A percentile compares a stretch with the other conserved stretches of the same genome.
Evolutionary conservation across 257 asterid genomes (phyloP).

Genomic region (Salvia miltiorrhiza): DNA sequence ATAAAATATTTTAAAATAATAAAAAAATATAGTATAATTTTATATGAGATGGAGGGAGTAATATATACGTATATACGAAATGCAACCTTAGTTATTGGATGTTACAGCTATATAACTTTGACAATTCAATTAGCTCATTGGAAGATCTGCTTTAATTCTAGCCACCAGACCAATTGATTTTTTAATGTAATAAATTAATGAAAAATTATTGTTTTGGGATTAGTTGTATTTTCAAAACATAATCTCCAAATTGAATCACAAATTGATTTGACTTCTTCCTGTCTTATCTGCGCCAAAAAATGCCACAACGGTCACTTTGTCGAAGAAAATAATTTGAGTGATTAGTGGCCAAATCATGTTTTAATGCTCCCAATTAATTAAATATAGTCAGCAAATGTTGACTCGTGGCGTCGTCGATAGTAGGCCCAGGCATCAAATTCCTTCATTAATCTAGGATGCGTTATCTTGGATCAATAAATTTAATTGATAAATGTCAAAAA

Average conservation of each 20-base stretch:
- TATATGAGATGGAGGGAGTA: too few relatives aligned
- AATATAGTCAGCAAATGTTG: slow-evolving; percentile 5
- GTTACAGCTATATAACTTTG: neutral
- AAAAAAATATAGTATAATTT: too few relatives aligned
- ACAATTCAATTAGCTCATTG: neutral
- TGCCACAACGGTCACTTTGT: slow-evolving; percentile 18
- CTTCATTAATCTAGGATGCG: neutral
- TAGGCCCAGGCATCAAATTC: too few relatives aligned
- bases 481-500: too few relatives aligned
- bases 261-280: neutral
- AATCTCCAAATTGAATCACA: neutral
- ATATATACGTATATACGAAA: too few relatives aligned
- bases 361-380: neutral
- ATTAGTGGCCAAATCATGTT: neutral
- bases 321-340: neutral
- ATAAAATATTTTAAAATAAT: too few relatives aligned
- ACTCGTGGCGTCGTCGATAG: neutral
- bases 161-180: neutral
- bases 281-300: neutral
- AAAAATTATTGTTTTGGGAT: neutral
- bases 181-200: neutral
- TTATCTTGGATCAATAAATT: neutral
- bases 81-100: too few relatives aligned
- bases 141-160: neutral
- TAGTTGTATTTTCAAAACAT: neutral